Evolutionary conservation across 257 asterid genomes (phyloP), one percentile per base, ranked within the genome.

Genomic region (Haberlea rhodopensis): DNA sequence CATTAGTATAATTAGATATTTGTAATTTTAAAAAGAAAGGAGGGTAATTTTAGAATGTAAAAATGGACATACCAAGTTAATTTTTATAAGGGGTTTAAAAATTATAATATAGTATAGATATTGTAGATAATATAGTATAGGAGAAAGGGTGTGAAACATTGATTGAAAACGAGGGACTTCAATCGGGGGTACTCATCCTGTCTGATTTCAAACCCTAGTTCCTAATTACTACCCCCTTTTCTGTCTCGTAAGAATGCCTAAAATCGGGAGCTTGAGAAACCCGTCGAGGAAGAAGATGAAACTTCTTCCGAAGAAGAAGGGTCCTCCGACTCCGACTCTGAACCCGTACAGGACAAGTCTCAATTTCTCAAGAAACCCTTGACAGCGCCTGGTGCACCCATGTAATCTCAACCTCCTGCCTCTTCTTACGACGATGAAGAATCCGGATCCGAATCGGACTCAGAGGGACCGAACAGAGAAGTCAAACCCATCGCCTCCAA

Each of bases 401-500:
- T 56, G 26, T 76, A 71, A 6, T 20, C 70, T 26, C 48, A 60
- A 18, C 55, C 76, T 16, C 62, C 65, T 20, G 18, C 68, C 3
- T 61, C 79, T 28, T 75, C 87, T 23, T 80, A 87, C 13, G 71
- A 58, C 0, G 77, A 54, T 15, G 84, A 67, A 0, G 83, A 61
- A 4, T 76, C 88, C 6, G 84, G 69, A 20, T 78, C 86, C 13
- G 87, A 78, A 6, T 13, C 90, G 1, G 82, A 65, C 1, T 29
- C 77, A 8, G 73, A 79, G 54, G 60, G 46, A 51, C 52, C 79
- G 5, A 73, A 70, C 29, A 67, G 52, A 11, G 69, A 29, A 4
- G 66, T 73, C 7, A 75, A 53, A 34, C 71, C 85, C 4, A 18
- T 75, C 9, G 77, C 75, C 2, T 65, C 79, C 8, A 80, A 74